These are phyloP conservation scores for Glarea lozoyensis DNA, from an alignment of 495 filamentous ascomycete genomes.

Conservation along the genomic window DNA sequence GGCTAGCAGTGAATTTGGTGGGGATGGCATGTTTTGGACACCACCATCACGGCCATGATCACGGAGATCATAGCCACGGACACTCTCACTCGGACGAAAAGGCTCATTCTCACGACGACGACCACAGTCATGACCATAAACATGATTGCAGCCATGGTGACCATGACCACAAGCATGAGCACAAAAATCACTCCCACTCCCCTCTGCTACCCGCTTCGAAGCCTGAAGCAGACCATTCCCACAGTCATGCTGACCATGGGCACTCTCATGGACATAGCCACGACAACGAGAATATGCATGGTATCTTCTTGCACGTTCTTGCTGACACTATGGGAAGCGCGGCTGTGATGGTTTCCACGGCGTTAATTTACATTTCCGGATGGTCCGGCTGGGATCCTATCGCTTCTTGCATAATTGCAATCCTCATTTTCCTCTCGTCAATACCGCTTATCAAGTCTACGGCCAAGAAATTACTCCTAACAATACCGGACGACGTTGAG, in stretches of 20 bases:
- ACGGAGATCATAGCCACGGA: slow-evolving; percentile 28
- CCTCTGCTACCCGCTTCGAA: no score
- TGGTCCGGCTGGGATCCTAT: slow-evolving; percentile 96
- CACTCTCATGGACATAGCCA: slow-evolving; percentile 41
- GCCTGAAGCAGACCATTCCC: no score
- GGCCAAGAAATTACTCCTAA: slow-evolving; percentile 71
- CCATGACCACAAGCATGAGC: slow-evolving; percentile 25
- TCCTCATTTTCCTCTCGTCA: slow-evolving; percentile 82
- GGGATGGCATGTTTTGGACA: slow-evolving; percentile 82
- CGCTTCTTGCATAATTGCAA: slow-evolving; percentile 87
- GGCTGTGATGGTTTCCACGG: slow-evolving; percentile 87
- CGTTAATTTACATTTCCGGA: slow-evolving; percentile 72
- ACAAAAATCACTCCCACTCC: neutral
- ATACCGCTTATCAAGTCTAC: slow-evolving; percentile 80
- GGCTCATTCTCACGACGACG: slow-evolving; percentile 4
- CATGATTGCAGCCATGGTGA: slow-evolving; percentile 13
- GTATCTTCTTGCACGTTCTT: slow-evolving; percentile 94
- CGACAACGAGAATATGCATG: slow-evolving; percentile 97
- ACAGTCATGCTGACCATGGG: slow-evolving; percentile 19
- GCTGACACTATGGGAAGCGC: slow-evolving; percentile 92
- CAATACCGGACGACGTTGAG: slow-evolving; percentile 76
- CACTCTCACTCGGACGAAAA: slow-evolving; percentile 22
- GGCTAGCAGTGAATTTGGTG: slow-evolving; percentile 81
- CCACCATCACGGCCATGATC: slow-evolving; percentile 57
- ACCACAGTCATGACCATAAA: slow-evolving; percentile 11